Evolutionary conservation across 495 filamentous ascomycete species (phyloP), one percentile per base, ranked within the genome.

Genomic region (Trichoderma reesei): DNA sequence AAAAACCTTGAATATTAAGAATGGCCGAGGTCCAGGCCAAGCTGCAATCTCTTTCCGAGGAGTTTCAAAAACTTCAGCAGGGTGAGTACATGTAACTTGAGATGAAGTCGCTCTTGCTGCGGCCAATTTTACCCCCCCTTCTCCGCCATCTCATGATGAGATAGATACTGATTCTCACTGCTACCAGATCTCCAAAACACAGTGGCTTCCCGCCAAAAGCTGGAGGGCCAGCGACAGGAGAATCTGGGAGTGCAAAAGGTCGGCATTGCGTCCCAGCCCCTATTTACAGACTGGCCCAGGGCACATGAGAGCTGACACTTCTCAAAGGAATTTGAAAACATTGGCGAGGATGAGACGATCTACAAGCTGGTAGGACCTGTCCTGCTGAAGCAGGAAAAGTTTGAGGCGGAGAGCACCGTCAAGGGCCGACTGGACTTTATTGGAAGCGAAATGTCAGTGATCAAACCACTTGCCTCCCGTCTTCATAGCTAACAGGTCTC

Each of bases 291-390:
- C 39, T 44, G 39, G 1, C 7, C 1, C 3, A 7, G 14, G n/a
- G n/a, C 4, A 6, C 9, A 5, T 51, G 46, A 20, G 9, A 20
- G 46, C 36, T 46, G 20, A 44, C 42, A 2, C 2, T n/a, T 41
- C 46, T 16, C n/a, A 38, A 64, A 91, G 86, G 94, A 98, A 78
- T 97, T 98, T 75, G 76, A 82, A 38, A 80, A 80, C 64, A 81
- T 98, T 64, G 83, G 86, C 65, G 86, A 90, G 59, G 86, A 87
- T 67, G 86, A 93, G 65, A 90, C 87, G 61, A 95, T 99, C 75
- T 99, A 91, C 82, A 98, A 98, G 74, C 83, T 96, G 41, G 85
- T 96, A 61, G 94, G 94, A 1, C 94, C 94, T 0, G 89, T 98
- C 10, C 79, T 99, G 59, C 75, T 98, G 69, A 97, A 98, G 79